Base-by-base conservation (phyloP, 352 stramenopile species). In the Phytophthora multivora region DNA sequence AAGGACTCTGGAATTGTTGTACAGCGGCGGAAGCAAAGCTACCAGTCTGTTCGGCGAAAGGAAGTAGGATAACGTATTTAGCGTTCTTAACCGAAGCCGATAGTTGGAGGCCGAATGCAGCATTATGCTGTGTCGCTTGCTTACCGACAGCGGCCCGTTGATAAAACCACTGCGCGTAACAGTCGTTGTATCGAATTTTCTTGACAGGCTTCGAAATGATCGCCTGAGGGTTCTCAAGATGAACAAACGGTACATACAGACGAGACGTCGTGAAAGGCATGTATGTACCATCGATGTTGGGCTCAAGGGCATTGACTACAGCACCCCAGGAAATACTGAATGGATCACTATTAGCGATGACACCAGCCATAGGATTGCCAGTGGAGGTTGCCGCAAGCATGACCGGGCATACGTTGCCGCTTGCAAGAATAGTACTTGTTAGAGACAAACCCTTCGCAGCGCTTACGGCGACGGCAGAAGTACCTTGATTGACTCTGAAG, bases 131-230 rank as follows among this genome's bases (percentile, higher is more conserved):
- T 8, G 42, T 62, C 1, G 7, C 0, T 25, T 47, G 31, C 16
- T 36, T 48, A 15, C 43, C 42, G 12, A n/a, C 33, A 18, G 31
- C 53, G 26, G 53, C 53, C 0, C 43, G 43, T 2, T 63, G 43
- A 3, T 63, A 50, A 8, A 63, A 55, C 54, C 31, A 55, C 25
- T 50, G 53, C 0, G 45, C 43, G 12, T 63, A 63, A 1, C 18
- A 49, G 26, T 63, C 54, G 11, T 49, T 48, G 26, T 38, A 63
- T 5, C 43, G 43, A 42, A 51, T 30, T 26, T 43, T 60, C 15
- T 55, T 55, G 0, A 55, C 48, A 12, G 48, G 48, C 35, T 55
- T 55, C 0, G 33, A 46, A 11, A 55, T 55, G 0, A 55, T 55
- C 7, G 48, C 13, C 18, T 43, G 35, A 36, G 48, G 48, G 2